Conservation (phyloP, 129 eudicot genomes). For the Saposhnikovia divaricata region DNA sequence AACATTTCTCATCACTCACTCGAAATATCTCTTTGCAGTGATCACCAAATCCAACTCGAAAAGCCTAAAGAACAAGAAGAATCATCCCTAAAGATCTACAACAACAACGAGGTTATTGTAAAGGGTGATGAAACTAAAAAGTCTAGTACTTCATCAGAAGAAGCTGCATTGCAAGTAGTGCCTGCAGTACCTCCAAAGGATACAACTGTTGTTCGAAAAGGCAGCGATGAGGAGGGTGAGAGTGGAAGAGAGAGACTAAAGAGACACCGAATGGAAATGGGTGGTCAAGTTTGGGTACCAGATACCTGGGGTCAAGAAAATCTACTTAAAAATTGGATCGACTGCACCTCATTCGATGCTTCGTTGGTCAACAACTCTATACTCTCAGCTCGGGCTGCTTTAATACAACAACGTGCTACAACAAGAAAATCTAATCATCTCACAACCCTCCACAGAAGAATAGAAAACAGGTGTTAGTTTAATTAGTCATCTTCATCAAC, state of each 20-base stretch:
- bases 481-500: not conserved
- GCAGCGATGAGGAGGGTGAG: slow-evolving; percentile 16
- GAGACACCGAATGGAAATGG: slow-evolving; percentile 71
- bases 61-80: not conserved
- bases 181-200: not conserved
- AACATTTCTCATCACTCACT: not conserved
- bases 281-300: slow-evolving; percentile 85
- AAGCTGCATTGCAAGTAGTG: not conserved
- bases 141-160: not conserved
- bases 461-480: slow-evolving; percentile 28
- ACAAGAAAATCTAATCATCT: not conserved
- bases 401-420: slow-evolving; percentile 52
- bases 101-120: not conserved
- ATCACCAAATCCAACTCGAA: not conserved
- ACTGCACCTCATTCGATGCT: slow-evolving; percentile 61
- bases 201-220: not conserved
- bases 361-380: slow-evolving; percentile 33
- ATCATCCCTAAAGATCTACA: not conserved
- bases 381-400: slow-evolving; percentile 66
- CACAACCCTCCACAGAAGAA: slow-evolving; percentile 2
- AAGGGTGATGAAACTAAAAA: not conserved
- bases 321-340: slow-evolving; percentile 69
- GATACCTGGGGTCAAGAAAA: slow-evolving; percentile 90
- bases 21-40: not conserved
- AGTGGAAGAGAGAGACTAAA: slow-evolving; percentile 72